These are phyloP conservation scores for Gossypium longicalyx DNA, from an alignment of 345 rosid genomes.

Conservation along the genomic window DNA sequence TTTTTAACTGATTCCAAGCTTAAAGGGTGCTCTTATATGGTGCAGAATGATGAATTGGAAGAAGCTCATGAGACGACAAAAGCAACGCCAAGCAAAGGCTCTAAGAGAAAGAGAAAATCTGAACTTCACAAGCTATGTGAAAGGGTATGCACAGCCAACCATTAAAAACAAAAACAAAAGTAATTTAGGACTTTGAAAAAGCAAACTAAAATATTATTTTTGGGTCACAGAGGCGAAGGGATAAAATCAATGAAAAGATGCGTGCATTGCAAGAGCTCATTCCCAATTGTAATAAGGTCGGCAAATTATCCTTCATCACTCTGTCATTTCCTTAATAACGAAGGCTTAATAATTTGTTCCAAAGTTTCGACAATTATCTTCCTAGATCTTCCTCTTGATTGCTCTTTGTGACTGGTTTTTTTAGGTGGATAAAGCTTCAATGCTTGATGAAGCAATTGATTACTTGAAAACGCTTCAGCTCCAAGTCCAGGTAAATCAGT, in stretches of 20 bases:
- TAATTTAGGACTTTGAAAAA: neutral
- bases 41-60: slow-evolving; percentile 36
- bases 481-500: slow-evolving; percentile 59
- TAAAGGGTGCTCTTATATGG: neutral
- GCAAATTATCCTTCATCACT: neutral
- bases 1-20: neutral
- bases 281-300: slow-evolving; percentile 69
- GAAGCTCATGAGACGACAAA: slow-evolving; percentile 22
- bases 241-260: slow-evolving; percentile 62
- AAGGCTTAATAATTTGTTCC: neutral
- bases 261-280: slow-evolving; percentile 54
- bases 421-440: slow-evolving; percentile 53
- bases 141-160: slow-evolving; percentile 34
- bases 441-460: slow-evolving; percentile 68
- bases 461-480: slow-evolving; percentile 62
- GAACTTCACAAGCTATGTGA: slow-evolving; percentile 38
- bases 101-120: slow-evolving; percentile 35
- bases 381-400: slow-evolving; percentile 1
- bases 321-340: too few species aligned
- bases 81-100: slow-evolving; percentile 22
- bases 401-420: slow-evolving; percentile 1
- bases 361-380: neutral
- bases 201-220: neutral
- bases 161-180: too few species aligned
- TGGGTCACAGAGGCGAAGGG: slow-evolving; percentile 49